A percentile compares a stretch with the other conserved stretches of the same genome.
Conservation (phyloP, 352 stramenopile genomes). For the Pythium guiyangense region DNA sequence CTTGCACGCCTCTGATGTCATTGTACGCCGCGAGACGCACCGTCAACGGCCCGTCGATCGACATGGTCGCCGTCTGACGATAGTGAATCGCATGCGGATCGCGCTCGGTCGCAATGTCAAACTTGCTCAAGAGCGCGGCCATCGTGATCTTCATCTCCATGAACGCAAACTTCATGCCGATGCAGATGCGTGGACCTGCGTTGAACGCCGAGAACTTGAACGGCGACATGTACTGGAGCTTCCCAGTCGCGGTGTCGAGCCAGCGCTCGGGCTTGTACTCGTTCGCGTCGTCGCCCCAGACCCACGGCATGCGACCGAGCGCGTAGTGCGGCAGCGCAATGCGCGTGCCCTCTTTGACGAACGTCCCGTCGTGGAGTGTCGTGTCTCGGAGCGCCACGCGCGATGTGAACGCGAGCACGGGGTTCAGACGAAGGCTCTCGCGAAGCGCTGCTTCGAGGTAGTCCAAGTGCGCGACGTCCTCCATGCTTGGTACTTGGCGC, state of each 20-base stretch:
- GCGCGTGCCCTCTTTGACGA: slow-evolving; percentile 26
- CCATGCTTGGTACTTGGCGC: slow-evolving; percentile 4
- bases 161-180: slow-evolving; percentile 24
- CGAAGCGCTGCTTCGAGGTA: slow-evolving; percentile 42
- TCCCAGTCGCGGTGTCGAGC: slow-evolving; percentile 26
- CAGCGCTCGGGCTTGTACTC: slow-evolving; percentile 50
- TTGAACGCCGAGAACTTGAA: slow-evolving; percentile 47
- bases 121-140: slow-evolving; percentile 27
- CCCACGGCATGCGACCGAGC: slow-evolving; percentile 21
- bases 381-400: slow-evolving; percentile 28
- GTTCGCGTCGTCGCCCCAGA: slow-evolving; percentile 39
- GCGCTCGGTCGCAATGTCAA: slow-evolving; percentile 18
- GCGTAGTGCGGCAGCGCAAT: slow-evolving; percentile 39
- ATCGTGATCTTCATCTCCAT: slow-evolving; percentile 27
- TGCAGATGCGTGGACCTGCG: slow-evolving; percentile 33
- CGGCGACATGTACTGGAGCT: slow-evolving; percentile 22
- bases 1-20: not conserved
- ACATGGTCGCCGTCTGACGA: slow-evolving; percentile 19
- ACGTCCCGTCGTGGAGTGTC: slow-evolving; percentile 44
- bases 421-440: slow-evolving; percentile 53
- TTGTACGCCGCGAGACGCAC: not conserved
- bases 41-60: slow-evolving; percentile 21
- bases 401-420: slow-evolving; percentile 29
- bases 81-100: slow-evolving; percentile 23
- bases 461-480: slow-evolving; percentile 38